Conservation (phyloP, 441 rosid species). For the Flueggea neowawraea region DNA sequence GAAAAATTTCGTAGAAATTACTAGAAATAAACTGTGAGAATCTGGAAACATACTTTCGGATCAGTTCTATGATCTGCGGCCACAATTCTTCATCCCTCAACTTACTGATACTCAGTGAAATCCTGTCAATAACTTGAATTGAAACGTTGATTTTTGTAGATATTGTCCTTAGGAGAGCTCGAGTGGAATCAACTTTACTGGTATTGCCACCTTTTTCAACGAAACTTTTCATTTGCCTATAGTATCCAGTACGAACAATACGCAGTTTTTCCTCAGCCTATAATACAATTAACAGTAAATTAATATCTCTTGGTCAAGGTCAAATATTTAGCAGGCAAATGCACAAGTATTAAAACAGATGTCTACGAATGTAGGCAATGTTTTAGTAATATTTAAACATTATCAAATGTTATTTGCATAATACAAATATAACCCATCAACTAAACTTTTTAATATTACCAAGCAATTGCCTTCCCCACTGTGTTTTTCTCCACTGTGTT, state of each 20-base stretch:
- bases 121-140: conserved; percentile 84
- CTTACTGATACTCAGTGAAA: conserved; percentile 76
- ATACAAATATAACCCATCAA: too few relatives aligned
- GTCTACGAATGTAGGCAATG: too few relatives aligned
- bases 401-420: too few relatives aligned
- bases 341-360: neutral
- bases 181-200: conserved; percentile 56
- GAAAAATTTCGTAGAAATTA: too few relatives aligned
- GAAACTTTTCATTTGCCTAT: conserved; percentile 61
- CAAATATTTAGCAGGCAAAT: neutral
- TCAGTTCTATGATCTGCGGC: conserved; percentile 84
- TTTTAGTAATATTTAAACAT: too few relatives aligned
- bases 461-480: too few relatives aligned
- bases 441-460: too few relatives aligned
- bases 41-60: conserved; percentile 83
- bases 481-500: too few relatives aligned
- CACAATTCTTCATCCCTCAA: conserved; percentile 95
- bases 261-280: conserved; percentile 96
- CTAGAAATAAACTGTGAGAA: too few relatives aligned
- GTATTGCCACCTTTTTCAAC: conserved; percentile 84
- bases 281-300: conserved; percentile 11
- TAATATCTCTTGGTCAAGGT: too few relatives aligned
- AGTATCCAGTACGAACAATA: conserved; percentile 62
- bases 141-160: conserved; percentile 86
- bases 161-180: conserved; percentile 46